A percentile compares a stretch with the other conserved stretches of the same genome.
These are phyloP conservation scores for Talinum fruticosum DNA, from an alignment of 148 eudicot species.

Conservation along the genomic window DNA sequence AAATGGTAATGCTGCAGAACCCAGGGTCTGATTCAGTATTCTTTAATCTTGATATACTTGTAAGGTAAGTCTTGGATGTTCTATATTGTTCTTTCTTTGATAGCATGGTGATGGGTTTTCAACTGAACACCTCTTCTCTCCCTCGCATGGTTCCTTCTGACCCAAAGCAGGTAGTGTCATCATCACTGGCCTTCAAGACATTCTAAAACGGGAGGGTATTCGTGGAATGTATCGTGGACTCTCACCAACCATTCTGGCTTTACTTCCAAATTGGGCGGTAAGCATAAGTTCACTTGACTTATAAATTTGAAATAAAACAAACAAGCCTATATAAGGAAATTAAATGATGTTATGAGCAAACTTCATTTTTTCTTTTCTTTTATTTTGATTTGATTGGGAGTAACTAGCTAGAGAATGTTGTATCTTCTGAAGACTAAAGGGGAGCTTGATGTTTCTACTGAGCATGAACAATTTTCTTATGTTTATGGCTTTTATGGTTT, in stretches of 20 bases:
- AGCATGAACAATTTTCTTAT: neutral
- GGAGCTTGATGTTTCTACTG: neutral
- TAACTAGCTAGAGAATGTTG: neutral
- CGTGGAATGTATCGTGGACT: slow-evolving; percentile 93
- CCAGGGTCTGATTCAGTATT: neutral
- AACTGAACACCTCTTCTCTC: neutral
- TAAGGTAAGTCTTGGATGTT: neutral
- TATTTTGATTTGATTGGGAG: neutral
- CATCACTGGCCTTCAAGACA: slow-evolving; percentile 61
- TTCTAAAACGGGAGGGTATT: slow-evolving; percentile 65
- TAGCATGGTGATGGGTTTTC: neutral
- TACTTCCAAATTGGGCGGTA: slow-evolving; percentile 98
- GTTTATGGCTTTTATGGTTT: neutral
- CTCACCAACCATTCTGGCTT: slow-evolving; percentile 81
- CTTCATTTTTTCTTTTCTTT: neutral
- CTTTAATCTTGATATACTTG: neutral
- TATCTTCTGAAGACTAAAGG: neutral
- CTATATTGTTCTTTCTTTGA: neutral
- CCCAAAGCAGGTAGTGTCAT: slow-evolving; percentile 71
- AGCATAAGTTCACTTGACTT: slow-evolving; percentile 30
- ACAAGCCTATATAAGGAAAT: too few species aligned
- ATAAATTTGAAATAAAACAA: slow-evolving; percentile 2
- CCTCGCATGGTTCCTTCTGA: neutral
- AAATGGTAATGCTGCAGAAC: neutral
- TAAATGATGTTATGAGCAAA: neutral